Evolutionary conservation across 306 rosid species (phyloP).

Genomic region (Mucuna pruriens): DNA sequence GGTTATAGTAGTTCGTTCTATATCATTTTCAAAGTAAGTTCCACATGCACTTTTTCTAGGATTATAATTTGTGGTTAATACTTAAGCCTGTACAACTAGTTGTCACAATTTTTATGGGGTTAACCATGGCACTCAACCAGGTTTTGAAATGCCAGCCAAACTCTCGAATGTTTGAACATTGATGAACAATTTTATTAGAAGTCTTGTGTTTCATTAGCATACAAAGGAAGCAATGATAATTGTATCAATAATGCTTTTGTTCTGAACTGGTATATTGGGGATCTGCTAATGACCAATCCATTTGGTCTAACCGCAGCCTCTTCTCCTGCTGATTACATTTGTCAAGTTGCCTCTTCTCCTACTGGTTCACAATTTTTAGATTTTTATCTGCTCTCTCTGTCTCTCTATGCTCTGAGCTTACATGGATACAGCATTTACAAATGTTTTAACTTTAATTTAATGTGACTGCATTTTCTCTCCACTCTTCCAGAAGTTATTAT

Average conservation of each 20-base stretch:
- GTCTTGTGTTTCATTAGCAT: slow-evolving; percentile 2
- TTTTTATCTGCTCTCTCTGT: not conserved
- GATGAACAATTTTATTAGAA: not conserved
- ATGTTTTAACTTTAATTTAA: slow-evolving; percentile 33
- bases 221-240: not conserved
- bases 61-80: slow-evolving; percentile 5
- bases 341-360: not conserved
- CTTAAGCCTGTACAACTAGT: not conserved
- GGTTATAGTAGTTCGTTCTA: not conserved
- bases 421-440: not conserved
- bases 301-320: not conserved
- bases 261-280: slow-evolving; percentile 17
- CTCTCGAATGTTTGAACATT: not conserved
- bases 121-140: slow-evolving; percentile 10
- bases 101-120: slow-evolving; percentile 1
- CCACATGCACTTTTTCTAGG: not conserved
- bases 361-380: not conserved
- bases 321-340: not conserved
- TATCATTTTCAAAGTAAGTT: not conserved
- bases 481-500: slow-evolving; percentile 78
- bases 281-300: slow-evolving; percentile 3
- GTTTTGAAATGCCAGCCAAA: slow-evolving; percentile 11
- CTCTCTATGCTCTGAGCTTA: not conserved
- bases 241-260: not conserved
- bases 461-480: slow-evolving; percentile 35